Base-by-base conservation (phyloP, 2,329 filamentous ascomycete genomes). In the Diplodia sapinea region DNA sequence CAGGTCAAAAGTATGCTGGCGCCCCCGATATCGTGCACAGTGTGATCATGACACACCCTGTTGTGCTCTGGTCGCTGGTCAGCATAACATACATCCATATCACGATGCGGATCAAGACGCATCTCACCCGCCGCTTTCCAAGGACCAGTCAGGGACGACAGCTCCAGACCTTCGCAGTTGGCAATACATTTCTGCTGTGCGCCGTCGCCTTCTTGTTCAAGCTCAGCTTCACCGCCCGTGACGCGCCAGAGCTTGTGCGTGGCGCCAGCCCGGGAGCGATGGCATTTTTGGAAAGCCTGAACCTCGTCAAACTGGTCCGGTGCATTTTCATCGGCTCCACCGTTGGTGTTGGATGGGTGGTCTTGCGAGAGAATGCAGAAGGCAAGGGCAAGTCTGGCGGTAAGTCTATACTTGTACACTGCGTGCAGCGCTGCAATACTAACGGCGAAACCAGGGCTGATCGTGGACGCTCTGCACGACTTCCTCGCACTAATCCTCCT, bases 1-100 rank as follows among this genome's bases (percentile, higher is more conserved):
- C 95, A 0, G 95, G 95, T 4, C 94, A 98, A 76, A 99, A 99
- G 78, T 94, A 93, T 73, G 91, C 95, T 1, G 94, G 94, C n/a
- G 91, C 90, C 49, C 88, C 93, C 31, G 95, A 98, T 74, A 91
- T 98, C 55, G 91, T 91, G 70, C 92, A 90, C 68, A 82, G 79
- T 5, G 90, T 92, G 74, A 82, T 96, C 65, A 81, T 85, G 17
- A 81, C 85, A 0, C 85, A 92, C 67, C 88, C 88, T 2, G 77
- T 82, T 33, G 64, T 91, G 0, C 86, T 99, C 4, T 99, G 95
- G 95, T 72, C 78, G 1, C 79, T 96, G 11, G 84, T 96, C 26
- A 82, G 88, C 49, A 77, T 85, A 13, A 89, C 90, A 1, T 97
- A 97, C 76, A 76, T 87, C 17, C 51, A 83, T 82, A 50, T 68